phyloP scores from a whole-genome alignment of 148 eudicot species.

The Fagopyrum homotropicum region DNA sequence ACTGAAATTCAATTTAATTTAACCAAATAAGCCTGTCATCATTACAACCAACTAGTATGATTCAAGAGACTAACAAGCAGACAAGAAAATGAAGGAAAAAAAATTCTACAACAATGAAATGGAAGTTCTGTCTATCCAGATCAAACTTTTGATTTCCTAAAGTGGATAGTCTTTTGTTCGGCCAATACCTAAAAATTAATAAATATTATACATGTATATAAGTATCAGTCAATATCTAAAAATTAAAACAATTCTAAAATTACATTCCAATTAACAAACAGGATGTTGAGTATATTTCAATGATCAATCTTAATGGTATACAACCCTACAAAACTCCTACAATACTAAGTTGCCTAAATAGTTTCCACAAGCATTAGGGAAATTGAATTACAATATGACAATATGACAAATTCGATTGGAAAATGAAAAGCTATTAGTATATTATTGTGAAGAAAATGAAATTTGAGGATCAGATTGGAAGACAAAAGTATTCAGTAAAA shows the following conservation, averaged over 20 bases:
- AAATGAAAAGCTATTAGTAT: neutral
- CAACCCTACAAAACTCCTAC: neutral
- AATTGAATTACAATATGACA: neutral
- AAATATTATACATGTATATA: neutral
- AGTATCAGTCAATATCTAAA: neutral
- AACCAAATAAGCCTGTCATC: neutral
- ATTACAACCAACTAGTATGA: neutral
- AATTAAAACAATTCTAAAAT: neutral
- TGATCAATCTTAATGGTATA: neutral
- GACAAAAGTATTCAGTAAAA: too few species aligned
- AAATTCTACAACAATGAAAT: too few species aligned
- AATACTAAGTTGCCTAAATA: neutral
- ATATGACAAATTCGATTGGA: neutral
- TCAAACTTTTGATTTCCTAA: neutral
- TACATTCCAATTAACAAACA: neutral
- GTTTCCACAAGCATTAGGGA: neutral
- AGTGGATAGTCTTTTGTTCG: neutral
- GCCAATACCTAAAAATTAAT: too few species aligned
- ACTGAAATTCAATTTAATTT: neutral
- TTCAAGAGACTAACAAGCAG: neutral
- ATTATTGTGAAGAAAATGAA: neutral
- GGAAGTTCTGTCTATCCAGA: neutral
- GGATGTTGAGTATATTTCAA: neutral
- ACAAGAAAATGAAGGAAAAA: neutral
- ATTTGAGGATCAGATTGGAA: neutral